Percentiles rank a stretch among this genome's conserved stretches.
Evolutionary conservation across 2,329 filamentous ascomycete species (phyloP).

Genomic region (Elsinoe batatas): DNA sequence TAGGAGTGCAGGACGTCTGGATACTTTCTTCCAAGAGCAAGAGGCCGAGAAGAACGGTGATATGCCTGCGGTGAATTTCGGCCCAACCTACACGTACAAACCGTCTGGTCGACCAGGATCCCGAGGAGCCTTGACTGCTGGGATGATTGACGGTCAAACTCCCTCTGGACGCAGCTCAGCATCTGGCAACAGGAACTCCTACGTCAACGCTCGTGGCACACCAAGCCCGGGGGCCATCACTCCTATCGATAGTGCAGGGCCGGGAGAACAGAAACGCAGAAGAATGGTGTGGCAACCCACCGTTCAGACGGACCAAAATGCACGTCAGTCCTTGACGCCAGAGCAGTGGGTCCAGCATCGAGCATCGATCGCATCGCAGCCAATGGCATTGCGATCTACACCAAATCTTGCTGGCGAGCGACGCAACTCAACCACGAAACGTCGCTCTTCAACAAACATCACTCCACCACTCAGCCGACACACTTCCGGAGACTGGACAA

Average conservation of each 20-base stretch:
- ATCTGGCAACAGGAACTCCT: conserved; percentile 24
- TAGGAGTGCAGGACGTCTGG: conserved; percentile 21
- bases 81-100: conserved; percentile 64
- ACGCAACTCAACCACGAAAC: conserved; percentile 24
- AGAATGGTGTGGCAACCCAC: conserved; percentile 72
- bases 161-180: conserved; percentile 11
- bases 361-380: conserved; percentile 45
- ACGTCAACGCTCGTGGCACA: conserved; percentile 24
- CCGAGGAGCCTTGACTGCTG: conserved; percentile 41
- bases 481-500: conserved; percentile 22
- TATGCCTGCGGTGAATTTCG: conserved; percentile 74
- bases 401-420: conserved; percentile 48
- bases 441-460: conserved; percentile 5
- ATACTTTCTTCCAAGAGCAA: conserved; percentile 28
- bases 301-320: conserved; percentile 37
- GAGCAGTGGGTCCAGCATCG: conserved; percentile 80
- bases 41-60: conserved; percentile 26
- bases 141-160: conserved; percentile 20
- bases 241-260: conserved; percentile 17
- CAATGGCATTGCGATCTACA: conserved; percentile 32
- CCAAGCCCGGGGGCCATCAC: conserved; percentile 21
- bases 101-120: conserved; percentile 47
- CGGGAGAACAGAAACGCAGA: conserved; percentile 44
- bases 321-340: conserved; percentile 52
- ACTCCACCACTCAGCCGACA: conserved; percentile 24